phyloP scores from a whole-genome alignment of 2,329 filamentous ascomycete species.

The Boeremia lycopersici region DNA sequence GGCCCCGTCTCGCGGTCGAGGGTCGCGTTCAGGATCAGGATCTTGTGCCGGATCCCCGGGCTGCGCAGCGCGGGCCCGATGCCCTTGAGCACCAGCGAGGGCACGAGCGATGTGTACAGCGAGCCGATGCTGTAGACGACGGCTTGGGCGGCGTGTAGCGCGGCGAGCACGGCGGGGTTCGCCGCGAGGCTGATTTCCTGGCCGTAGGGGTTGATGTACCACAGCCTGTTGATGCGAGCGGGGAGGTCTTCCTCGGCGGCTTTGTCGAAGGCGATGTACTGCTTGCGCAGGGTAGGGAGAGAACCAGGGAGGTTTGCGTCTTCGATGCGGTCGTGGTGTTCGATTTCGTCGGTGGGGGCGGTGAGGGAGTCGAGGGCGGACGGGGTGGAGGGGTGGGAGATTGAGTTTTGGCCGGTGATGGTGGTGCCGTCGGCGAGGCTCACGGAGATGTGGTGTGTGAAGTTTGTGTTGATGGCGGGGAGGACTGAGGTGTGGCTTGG shows the following conservation, averaged over 20 bases:
- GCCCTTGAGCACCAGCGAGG: slow-evolving; percentile 77
- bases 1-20: slow-evolving; percentile 88
- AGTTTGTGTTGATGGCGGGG: slow-evolving; percentile 92
- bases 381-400: slow-evolving; percentile 40
- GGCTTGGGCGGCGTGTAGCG: slow-evolving; percentile 67
- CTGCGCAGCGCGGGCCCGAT: slow-evolving; percentile 69
- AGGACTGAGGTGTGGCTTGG: slow-evolving; percentile 77
- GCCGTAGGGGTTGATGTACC: slow-evolving; percentile 99
- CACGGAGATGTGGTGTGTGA: slow-evolving; percentile 91
- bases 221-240: slow-evolving; percentile 78
- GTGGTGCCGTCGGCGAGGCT: slow-evolving; percentile 75
- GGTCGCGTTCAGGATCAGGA: slow-evolving; percentile 83
- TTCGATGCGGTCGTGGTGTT: slow-evolving; percentile 70
- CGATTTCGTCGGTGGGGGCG: slow-evolving; percentile 48
- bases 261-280: slow-evolving; percentile 84
- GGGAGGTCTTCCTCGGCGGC: slow-evolving; percentile 73
- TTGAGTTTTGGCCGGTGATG: slow-evolving; percentile 85
- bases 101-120: slow-evolving; percentile 87
- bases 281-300: slow-evolving; percentile 77
- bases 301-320: slow-evolving; percentile 83
- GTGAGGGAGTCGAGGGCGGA: slow-evolving; percentile 34
- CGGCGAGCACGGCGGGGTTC: slow-evolving; percentile 78
- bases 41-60: slow-evolving; percentile 67
- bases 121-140: slow-evolving; percentile 94
- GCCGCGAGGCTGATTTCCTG: slow-evolving; percentile 87